Base-by-base conservation (phyloP, 805 yeast species). In the Candida quercuum region DNA sequence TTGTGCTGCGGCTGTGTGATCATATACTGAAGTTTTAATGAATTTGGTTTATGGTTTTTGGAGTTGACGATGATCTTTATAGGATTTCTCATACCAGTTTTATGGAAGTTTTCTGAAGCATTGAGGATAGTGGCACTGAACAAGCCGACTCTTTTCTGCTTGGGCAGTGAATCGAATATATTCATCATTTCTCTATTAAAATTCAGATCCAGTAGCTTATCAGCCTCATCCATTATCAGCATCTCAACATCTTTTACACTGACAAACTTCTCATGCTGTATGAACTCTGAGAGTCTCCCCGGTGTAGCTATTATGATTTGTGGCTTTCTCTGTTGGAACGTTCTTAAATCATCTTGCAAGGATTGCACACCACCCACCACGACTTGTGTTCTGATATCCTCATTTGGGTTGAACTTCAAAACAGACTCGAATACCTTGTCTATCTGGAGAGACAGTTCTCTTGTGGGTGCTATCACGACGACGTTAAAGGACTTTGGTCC, bases 51-150 rank as follows among this genome's bases (percentile, higher is more conserved):
- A 12, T 66, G 54, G 12, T 54, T 57, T 39, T 63, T 64, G 3
- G 83, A 71, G 45, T 76, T 82, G 16, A 91, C 99, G 2, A 81
- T 74, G 22, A 93, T 73, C 52, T 81, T 84, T 11, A 91, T 94
- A 0, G 99, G 99, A 56, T 93, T 91, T 38, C 95, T 73, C 76
- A 93, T 76, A 14, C 98, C 98, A 1, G 95, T 81, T 40, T 83
- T 78, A 56, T 87, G 86, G 19, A 93, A 76, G 36, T 77, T 76
- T 25, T 74, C 69, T 10, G 93, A 87, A 0, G 96, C 93, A 39
- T 85, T 79, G 6, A 85, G 75, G 35, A 93, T 78, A 0, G 99
- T 93, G 2, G 99, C 99, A 1, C 96, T 87, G 55, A 91, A 91
- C 15, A 91, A 65, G 1, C 98, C 99, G 0, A 95, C 87, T 52